A percentile compares a stretch with the other conserved stretches of the same genome.
Evolutionary conservation across 371 early-diverging fungal genomes (phyloP).

Genomic region (Mycotypha africana): DNA sequence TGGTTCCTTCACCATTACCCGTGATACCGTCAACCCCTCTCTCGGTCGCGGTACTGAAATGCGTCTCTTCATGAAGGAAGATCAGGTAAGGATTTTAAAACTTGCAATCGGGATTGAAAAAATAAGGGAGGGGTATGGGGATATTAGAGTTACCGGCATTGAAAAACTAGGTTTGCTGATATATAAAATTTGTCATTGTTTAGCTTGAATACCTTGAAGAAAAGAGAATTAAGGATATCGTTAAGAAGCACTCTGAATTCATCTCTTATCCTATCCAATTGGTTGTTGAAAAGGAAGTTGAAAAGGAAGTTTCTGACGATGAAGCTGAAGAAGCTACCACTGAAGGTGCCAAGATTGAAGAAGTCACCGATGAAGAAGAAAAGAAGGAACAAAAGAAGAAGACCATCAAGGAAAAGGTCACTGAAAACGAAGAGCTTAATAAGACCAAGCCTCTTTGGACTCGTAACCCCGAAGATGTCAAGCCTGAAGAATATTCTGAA

Average conservation of each 20-base stretch:
- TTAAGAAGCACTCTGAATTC: conserved; percentile 83
- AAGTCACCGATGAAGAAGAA: conserved; percentile 62
- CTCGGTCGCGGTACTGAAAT: conserved; percentile 74
- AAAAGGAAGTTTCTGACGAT: conserved; percentile 88
- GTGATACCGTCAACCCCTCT: conserved; percentile 65
- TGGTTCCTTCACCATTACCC: conserved; percentile 68
- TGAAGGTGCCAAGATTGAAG: conserved; percentile 56
- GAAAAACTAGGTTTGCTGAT: no score
- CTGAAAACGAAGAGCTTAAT: conserved; percentile 55
- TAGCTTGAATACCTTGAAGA: conserved; percentile 55
- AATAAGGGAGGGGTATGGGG: neutral
- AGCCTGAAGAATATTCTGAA: conserved; percentile 67
- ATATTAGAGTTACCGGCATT: no score
- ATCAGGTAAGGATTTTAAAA: conserved; percentile 41
- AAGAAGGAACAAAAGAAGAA: conserved; percentile 67
- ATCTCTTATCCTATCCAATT: conserved; percentile 61
- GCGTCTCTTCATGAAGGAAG: conserved; percentile 75
- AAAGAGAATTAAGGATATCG: conserved; percentile 52
- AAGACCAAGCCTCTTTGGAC: conserved; percentile 85
- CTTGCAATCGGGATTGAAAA: no score
- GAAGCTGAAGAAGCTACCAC: conserved; percentile 58
- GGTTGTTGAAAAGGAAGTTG: conserved; percentile 46
- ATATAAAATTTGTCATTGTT: neutral
- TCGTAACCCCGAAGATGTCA: conserved; percentile 70
- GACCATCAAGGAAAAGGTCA: conserved; percentile 58